Base-by-base conservation (phyloP, 1,284 basidiomycete genomes). In the Meira nashicola region DNA sequence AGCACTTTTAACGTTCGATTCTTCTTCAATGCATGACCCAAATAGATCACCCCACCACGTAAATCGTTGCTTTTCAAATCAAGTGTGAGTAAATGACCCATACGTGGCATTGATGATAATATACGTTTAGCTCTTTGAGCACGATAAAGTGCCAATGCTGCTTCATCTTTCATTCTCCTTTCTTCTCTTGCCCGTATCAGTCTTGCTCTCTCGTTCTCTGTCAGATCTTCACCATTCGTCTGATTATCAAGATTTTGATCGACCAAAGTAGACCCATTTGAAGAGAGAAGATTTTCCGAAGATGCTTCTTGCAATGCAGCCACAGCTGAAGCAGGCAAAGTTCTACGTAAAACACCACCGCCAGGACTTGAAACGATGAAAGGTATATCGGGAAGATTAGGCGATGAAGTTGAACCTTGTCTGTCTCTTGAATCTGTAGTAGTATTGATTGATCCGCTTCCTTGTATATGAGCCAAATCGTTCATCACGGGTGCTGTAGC, bases 1-100 rank as follows among this genome's bases (percentile, higher is more conserved):
- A 96, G 83, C 12, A 96, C 88, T 77, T 93, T 94, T 40, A 98
- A 82, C 1, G 94, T 97, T 33, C 92, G 83, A 79, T 98, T 98
- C 44, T 93, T 86, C 78, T 96, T 97, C 63, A 98, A 81, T 0
- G 96, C 93, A 79, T 96, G 92, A 0, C 92, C 89, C 43, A 98
- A 85, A 77, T 95, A 95, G 0, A 85, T 86, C 23, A 96, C 87
- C 0, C 93, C 92, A 54, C 62, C 57, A 15, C 87, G 82, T 39
- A 97, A 84, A 78, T 96, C 92, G 79, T 97, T 97, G 10, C 89
- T 87, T 78, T 87, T 87, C 63, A 98, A 80, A 82, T 97, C 94
- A 60, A 97, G 81, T 25, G 92, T 96, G 73, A 89, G 82, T 58
- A 98, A 79, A 14, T 86, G 86, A 2, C 93, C 93, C 11, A 95